A percentile compares a stretch with the other conserved stretches of the same genome.
Conservation (phyloP, 768 basidiomycete genomes). For the Paxillus ammoniavirescens region DNA sequence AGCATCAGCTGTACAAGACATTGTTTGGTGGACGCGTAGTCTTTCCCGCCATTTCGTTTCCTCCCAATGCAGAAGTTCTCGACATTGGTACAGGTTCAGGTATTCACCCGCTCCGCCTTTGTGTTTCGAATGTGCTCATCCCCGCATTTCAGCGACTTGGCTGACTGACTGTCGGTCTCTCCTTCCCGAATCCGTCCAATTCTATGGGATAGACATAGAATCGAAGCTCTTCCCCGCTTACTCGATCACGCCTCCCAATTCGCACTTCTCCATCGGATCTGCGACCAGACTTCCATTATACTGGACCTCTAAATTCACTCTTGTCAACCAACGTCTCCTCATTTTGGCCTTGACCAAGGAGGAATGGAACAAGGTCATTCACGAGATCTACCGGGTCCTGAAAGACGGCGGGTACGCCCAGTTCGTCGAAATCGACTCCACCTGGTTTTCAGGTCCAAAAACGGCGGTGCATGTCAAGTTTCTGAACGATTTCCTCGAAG, state of each 20-base stretch:
- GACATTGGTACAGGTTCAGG: conserved; percentile 25
- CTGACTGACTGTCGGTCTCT: conserved; percentile 11
- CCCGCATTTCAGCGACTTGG: conserved; percentile 9
- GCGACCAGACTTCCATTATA: conserved; percentile 22
- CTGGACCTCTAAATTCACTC: conserved; percentile 28
- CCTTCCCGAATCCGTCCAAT: conserved; percentile 10
- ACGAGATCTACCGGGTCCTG: conserved; percentile 30
- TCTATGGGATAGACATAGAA: conserved; percentile 25
- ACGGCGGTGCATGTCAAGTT: conserved; percentile 6
- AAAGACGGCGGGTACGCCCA: conserved; percentile 31
- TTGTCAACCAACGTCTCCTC: conserved; percentile 34
- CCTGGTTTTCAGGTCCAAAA: conserved; percentile 13
- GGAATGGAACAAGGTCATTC: conserved; percentile 23
- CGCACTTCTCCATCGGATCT: conserved; percentile 13
- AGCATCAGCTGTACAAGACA: conserved; percentile 19
- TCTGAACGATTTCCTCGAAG: conserved; percentile 8
- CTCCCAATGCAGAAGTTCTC: conserved; percentile 12
- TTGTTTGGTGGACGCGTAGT: conserved; percentile 16
- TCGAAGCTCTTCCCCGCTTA: conserved; percentile 13
- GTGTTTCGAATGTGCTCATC: neutral
- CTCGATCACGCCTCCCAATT: neutral
- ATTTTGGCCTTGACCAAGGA: conserved; percentile 22
- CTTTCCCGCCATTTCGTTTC: conserved; percentile 8
- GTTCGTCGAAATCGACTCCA: conserved; percentile 23
- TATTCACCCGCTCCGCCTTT: neutral